Evolutionary conservation across 106 monocot species (phyloP).

Genomic region (Acanthochlamys bracteata): DNA sequence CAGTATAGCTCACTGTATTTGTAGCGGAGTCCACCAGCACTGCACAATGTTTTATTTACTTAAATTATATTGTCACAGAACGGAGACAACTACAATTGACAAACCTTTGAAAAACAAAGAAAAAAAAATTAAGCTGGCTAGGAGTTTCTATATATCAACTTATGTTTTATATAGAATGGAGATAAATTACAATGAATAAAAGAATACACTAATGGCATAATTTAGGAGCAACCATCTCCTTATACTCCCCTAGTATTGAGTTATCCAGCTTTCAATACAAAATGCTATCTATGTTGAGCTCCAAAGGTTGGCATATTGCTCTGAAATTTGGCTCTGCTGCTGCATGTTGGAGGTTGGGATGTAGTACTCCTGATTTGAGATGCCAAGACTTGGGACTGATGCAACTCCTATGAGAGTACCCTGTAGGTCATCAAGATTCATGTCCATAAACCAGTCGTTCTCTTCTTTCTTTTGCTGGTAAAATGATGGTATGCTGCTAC

Average conservation of each 20-base stretch:
- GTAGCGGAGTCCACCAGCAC: too few species aligned
- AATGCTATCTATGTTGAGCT: not conserved
- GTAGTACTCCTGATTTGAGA: conserved; percentile 16
- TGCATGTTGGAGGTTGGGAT: not conserved
- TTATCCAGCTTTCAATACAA: not conserved
- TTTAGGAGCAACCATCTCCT: not conserved
- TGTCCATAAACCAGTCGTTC: conserved; percentile 32
- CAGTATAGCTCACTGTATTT: too few species aligned
- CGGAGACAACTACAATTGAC: too few species aligned
- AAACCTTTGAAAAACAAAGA: too few species aligned
- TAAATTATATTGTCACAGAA: too few species aligned
- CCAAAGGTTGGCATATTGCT: not conserved
- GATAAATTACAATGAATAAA: not conserved
- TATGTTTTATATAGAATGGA: too few species aligned
- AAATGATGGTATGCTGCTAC: not conserved
- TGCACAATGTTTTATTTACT: too few species aligned
- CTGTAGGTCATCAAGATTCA: conserved; percentile 42
- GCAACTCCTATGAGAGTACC: conserved; percentile 7
- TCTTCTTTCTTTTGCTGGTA: conserved; percentile 17
- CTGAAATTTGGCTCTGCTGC: not conserved
- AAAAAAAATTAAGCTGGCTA: too few species aligned
- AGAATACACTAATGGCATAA: not conserved
- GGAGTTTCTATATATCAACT: too few species aligned
- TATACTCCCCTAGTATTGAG: not conserved
- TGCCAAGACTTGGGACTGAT: conserved; percentile 9